Evolutionary conservation across 129 eudicot species (phyloP).

Genomic region (Glebionis coronaria): DNA sequence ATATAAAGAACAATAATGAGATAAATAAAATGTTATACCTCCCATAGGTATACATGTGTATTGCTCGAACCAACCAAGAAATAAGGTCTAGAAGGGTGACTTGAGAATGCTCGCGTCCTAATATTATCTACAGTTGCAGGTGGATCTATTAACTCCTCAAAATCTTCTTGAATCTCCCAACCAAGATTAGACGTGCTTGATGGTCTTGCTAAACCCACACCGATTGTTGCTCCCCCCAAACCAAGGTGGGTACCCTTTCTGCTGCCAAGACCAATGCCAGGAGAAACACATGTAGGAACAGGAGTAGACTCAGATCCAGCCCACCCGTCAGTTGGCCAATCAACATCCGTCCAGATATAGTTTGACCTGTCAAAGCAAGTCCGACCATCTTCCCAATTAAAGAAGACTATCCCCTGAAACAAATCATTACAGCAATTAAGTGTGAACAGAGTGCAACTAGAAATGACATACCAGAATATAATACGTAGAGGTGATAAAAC

Average conservation of each 20-base stretch:
- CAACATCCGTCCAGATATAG: slow-evolving; percentile 85
- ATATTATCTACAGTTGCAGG: slow-evolving; percentile 82
- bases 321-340: slow-evolving; percentile 98
- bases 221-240: slow-evolving; percentile 86
- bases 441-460: slow-evolving; percentile 20
- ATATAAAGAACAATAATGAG: neutral
- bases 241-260: slow-evolving; percentile 82
- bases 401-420: slow-evolving; percentile 75
- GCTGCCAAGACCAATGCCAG: slow-evolving; percentile 87
- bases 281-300: slow-evolving; percentile 79
- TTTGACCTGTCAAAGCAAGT: slow-evolving; percentile 43
- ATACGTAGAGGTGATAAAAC: slow-evolving; percentile 6
- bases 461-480: neutral
- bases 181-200: slow-evolving; percentile 63
- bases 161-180: slow-evolving; percentile 88
- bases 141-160: slow-evolving; percentile 82
- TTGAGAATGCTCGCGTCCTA: slow-evolving; percentile 69
- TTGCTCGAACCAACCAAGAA: slow-evolving; percentile 98
- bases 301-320: slow-evolving; percentile 88
- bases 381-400: slow-evolving; percentile 65
- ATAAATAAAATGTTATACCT: slow-evolving; percentile 45
- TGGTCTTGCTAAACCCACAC: slow-evolving; percentile 56
- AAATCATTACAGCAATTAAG: slow-evolving; percentile 18
- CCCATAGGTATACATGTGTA: slow-evolving; percentile 90
- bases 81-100: slow-evolving; percentile 92